phyloP scores from a whole-genome alignment of 495 filamentous ascomycete genomes.

The Aspergillus panamensis region DNA sequence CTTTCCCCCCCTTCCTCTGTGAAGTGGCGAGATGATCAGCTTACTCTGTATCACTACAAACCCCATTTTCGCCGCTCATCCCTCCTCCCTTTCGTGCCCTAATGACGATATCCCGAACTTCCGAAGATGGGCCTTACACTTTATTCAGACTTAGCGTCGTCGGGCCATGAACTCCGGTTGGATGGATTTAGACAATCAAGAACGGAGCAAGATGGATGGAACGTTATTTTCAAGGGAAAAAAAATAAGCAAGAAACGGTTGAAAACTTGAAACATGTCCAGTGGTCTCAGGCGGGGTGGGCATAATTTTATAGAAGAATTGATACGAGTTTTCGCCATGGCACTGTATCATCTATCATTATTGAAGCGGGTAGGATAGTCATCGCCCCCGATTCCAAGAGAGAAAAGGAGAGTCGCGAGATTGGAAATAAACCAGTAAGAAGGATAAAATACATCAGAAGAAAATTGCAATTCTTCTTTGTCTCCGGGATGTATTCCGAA shows the following conservation, averaged over 20 bases:
- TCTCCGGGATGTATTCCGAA: background rate
- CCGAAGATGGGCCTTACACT: constrained; percentile 15
- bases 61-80: background rate
- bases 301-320: too few relatives aligned
- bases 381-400: too few relatives aligned
- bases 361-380: too few relatives aligned
- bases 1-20: too few relatives aligned
- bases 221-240: background rate
- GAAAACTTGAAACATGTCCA: background rate
- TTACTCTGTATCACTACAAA: background rate
- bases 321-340: too few relatives aligned
- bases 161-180: constrained; percentile 20
- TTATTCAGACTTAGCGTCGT: constrained; percentile 11
- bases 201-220: background rate
- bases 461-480: background rate
- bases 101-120: constrained; percentile 13
- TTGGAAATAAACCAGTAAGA: background rate
- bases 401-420: too few relatives aligned
- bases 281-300: too few relatives aligned
- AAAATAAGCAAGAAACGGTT: background rate
- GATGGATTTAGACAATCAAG: constrained; percentile 5
- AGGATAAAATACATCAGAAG: background rate
- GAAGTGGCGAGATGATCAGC: too few relatives aligned
- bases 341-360: too few relatives aligned
- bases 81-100: constrained; percentile 1